Evolutionary conservation across 345 rosid genomes (phyloP).

Genomic region (Turritis glabra): DNA sequence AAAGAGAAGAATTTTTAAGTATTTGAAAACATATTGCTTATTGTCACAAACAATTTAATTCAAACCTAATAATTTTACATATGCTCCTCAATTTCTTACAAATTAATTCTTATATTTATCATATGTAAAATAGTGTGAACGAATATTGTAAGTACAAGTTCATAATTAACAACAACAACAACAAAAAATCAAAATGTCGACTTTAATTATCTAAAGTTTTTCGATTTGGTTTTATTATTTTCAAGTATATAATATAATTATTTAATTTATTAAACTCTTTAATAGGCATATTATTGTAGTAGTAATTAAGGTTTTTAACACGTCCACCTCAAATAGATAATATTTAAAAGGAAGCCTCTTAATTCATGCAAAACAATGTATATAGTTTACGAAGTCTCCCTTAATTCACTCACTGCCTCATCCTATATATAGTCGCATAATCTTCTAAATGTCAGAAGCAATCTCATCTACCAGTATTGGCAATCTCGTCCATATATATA

Average conservation of each 20-base stretch:
- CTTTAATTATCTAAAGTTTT: too few relatives aligned
- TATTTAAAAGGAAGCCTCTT: not conserved
- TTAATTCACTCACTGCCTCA: slow-evolving; percentile 4
- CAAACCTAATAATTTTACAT: not conserved
- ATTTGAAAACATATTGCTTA: not conserved
- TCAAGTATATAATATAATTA: too few relatives aligned
- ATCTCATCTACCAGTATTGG: not conserved
- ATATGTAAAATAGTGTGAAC: too few relatives aligned
- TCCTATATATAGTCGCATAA: slow-evolving; percentile 23
- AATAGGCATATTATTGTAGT: too few relatives aligned
- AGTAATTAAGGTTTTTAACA: too few relatives aligned
- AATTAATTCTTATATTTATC: too few relatives aligned
- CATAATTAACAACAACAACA: too few relatives aligned
- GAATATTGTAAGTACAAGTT: too few relatives aligned
- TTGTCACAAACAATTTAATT: not conserved
- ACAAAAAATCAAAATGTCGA: too few relatives aligned
- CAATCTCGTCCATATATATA: not conserved
- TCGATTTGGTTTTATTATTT: too few relatives aligned
- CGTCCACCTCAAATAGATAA: slow-evolving; percentile 19
- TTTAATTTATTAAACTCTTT: too few relatives aligned
- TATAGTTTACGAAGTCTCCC: slow-evolving; percentile 28
- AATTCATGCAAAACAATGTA: slow-evolving; percentile 28
- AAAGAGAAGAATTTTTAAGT: not conserved
- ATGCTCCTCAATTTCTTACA: too few relatives aligned
- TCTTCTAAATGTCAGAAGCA: not conserved